Evolutionary conservation across 257 asterid genomes (phyloP).

Genomic region (Solanum pennellii): DNA sequence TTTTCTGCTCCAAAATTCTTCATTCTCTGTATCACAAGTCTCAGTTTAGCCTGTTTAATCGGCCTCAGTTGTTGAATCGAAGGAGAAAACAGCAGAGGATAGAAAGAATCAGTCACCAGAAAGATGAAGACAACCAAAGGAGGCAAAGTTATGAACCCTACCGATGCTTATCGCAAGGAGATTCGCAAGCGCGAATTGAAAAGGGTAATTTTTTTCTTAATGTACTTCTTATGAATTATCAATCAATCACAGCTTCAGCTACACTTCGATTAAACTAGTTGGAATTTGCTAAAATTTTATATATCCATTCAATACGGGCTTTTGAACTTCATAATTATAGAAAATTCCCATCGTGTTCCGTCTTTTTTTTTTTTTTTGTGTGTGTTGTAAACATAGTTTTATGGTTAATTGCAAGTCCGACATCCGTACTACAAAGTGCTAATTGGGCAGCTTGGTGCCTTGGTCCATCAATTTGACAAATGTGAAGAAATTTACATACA

Average conservation of each 20-base stretch:
- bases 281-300: not conserved
- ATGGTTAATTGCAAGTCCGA: not conserved
- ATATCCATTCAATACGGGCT: not conserved
- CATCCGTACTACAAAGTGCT: not conserved
- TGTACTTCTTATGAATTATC: not conserved
- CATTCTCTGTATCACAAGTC: not conserved
- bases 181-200: slow-evolving; percentile 72
- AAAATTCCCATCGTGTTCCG: not conserved
- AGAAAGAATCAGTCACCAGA: slow-evolving; percentile 2
- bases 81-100: not conserved
- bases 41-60: not conserved
- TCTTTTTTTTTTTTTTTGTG: not conserved
- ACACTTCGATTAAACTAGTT: not conserved
- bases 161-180: slow-evolving; percentile 95
- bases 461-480: not conserved
- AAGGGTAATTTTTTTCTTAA: not conserved
- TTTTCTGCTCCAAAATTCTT: not conserved
- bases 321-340: not conserved
- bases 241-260: not conserved
- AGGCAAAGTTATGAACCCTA: slow-evolving; percentile 99
- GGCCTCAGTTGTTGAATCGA: not conserved
- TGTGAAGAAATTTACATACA: not conserved
- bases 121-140: slow-evolving; percentile 97
- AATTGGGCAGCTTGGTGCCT: not conserved
- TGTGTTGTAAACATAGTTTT: not conserved